Evolutionary conservation across 1,139 yeast species (phyloP), one percentile per base, ranked within the genome.

Genomic region (Tardiomyces blankii): DNA sequence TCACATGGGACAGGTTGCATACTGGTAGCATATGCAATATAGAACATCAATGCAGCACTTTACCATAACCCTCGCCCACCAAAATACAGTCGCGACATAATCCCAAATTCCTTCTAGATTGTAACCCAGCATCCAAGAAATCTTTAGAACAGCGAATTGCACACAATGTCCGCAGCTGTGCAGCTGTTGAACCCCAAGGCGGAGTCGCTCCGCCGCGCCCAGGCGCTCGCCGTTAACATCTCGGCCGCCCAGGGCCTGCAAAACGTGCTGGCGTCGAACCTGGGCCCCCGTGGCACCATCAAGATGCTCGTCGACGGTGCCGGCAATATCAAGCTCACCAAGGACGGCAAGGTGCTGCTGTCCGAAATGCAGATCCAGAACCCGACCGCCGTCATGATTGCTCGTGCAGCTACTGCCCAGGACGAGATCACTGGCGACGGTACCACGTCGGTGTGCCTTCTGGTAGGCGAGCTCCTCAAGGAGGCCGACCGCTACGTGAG

Each of bases 401-500:
- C 98, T 2, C 75, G 97, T 53, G 98, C 97, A 11, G 99, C 99
- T 46, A 81, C 96, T 43, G 96, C 98, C 0, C 99, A 91, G 67
- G 99, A 91, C 65, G 98, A 91, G 64, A 88, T 93, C 62, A 86
- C 98, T 13, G 99, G 99, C 45, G 99, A 91, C 64, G 99, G 99
- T 53, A 93, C 99, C 48, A 91, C 98, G n/a, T 84, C 96, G 1
- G 98, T 91, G 48, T 91, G 91, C 46, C 73, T 94, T 54, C 75
- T 89, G 48, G 98, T 91, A 40, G 99, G 99, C 46, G 97, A 93
- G 63, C 72, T 91, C 49, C 74, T 91, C 62, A 86, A 85, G 64
- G 98, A 91, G 67, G 96, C 97, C 30, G 95, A 91, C 62, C 75
- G 97, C 58, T 89, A 78, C 62, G 80, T 87, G 48, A 75, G 81